A percentile compares a stretch with the other conserved stretches of the same genome.
phyloP scores from a whole-genome alignment of 495 filamentous ascomycete genomes.

The Sabuloglossum arenarium region DNA sequence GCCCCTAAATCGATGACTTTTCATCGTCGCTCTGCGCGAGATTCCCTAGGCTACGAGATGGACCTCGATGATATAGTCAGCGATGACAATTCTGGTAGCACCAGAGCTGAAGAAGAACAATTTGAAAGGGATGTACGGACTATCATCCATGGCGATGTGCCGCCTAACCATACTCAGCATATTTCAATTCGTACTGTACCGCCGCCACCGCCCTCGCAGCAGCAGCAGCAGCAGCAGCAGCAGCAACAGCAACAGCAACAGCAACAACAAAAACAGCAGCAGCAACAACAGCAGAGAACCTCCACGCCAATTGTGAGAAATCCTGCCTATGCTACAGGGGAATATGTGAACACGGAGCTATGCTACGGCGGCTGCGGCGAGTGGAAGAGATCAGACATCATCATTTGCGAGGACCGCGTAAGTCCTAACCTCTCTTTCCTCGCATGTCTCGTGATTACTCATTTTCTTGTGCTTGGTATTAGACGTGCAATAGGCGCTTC shows the following conservation, averaged over 20 bases:
- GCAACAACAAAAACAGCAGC: background rate
- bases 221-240: background rate
- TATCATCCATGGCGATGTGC: background rate
- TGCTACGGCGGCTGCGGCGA: background rate
- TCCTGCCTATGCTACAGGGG: background rate
- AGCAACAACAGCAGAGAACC: background rate
- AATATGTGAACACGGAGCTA: background rate
- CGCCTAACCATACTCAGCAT: background rate
- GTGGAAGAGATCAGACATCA: background rate
- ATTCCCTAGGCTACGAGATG: background rate
- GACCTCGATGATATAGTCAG: background rate
- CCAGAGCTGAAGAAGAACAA: background rate
- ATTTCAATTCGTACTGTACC: background rate
- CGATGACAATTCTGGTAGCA: background rate
- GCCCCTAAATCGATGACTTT: background rate
- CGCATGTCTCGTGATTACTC: background rate
- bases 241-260: background rate
- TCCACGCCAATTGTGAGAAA: background rate
- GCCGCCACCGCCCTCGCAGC: background rate
- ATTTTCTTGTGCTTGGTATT: background rate
- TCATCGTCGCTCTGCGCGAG: background rate
- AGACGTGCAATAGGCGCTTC: background rate
- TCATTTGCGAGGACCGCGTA: background rate
- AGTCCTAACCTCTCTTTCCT: background rate
- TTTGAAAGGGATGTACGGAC: background rate